Base-by-base conservation (phyloP, 495 filamentous ascomycete species). In the Clohesyomyces aquaticus region DNA sequence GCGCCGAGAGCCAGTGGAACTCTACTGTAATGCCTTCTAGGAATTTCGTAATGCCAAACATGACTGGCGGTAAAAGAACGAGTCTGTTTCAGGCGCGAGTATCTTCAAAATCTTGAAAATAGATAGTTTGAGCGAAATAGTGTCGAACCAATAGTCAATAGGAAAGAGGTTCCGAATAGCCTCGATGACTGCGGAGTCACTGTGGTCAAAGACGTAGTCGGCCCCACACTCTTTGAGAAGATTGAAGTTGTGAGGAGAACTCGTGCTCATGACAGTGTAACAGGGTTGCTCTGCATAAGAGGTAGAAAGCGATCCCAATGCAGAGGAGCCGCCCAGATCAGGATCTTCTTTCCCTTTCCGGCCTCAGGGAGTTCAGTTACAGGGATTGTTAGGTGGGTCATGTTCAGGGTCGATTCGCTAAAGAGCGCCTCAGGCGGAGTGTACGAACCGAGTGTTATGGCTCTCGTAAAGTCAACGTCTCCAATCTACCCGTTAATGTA, bases 171-270 rank as follows among this genome's bases (percentile, higher is more conserved):
- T 65, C 26, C 73, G 65, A 32, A 76, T 82, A 10, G 79, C 72
- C 1, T 76, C 65, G 0, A 76, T 76, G 55, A 74, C 77, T 0
- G 72, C 70, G 0, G 78, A 69, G 0, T 68, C 68, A 10, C 74
- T 71, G 66, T 87, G 86, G 72, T 88, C 83, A 58, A 83, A 86
- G 0, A 79, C 77, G 11, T 71, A 61, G 25, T 74, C 74, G 0
- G 83, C 84, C 4, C 85, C 85, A 23, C 77, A 77, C 4, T 60
- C 67, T 22, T 74, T 71, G 9, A 82, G 80, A 2, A 86, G 70
- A 0, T 77, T 73, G 55, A 83, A 82, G 70, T 87, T 87, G 9
- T 68, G 71, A 0, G 79, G 77, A 0, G 83, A 86, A 65, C 84
- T 85, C 0, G 83, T 85, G 4, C 78, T 75, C 42, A 87, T 78